Conservation (phyloP, 2,329 filamentous ascomycete genomes). For the Pyrenochaeta sp. region DNA sequence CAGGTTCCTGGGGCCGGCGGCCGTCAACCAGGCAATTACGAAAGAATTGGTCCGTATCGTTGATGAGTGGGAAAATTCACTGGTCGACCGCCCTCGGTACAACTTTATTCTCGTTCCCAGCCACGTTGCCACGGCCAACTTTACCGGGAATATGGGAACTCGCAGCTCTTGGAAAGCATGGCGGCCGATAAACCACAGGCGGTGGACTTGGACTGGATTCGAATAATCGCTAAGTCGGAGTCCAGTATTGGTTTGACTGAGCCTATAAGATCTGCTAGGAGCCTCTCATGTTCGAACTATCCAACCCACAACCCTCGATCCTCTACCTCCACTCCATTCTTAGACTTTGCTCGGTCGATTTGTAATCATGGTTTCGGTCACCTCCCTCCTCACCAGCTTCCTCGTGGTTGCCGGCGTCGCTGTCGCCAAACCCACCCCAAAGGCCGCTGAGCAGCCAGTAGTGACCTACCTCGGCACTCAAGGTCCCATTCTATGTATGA, state of each 20-base stretch:
- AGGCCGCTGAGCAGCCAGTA: slow-evolving; percentile 31
- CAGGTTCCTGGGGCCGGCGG: slow-evolving; percentile 15
- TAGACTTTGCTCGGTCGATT: not conserved
- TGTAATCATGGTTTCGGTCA: slow-evolving; percentile 31
- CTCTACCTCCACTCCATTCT: not conserved
- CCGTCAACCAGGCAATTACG: slow-evolving; percentile 15
- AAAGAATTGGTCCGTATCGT: slow-evolving; percentile 12
- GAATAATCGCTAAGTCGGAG: not conserved
- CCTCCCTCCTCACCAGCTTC: slow-evolving; percentile 25
- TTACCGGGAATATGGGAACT: slow-evolving; percentile 10
- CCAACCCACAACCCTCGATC: not conserved
- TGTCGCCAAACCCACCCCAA: slow-evolving; percentile 27
- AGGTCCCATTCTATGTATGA: slow-evolving; percentile 36
- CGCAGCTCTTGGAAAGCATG: slow-evolving; percentile 26
- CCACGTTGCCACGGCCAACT: slow-evolving; percentile 5
- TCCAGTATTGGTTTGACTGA: not conserved
- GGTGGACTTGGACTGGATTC: slow-evolving; percentile 1
- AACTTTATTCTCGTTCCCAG: slow-evolving; percentile 2
- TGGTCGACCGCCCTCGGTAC: not conserved
- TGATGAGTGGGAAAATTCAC: slow-evolving; percentile 4
- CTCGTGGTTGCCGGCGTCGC: slow-evolving; percentile 22
- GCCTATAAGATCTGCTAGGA: slow-evolving; percentile 1
- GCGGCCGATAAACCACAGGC: slow-evolving; percentile 6
- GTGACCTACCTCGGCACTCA: slow-evolving; percentile 43
- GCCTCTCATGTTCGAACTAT: not conserved